phyloP scores from a whole-genome alignment of 208 protist species.

The Kentomonas sorsogonicus region DNA sequence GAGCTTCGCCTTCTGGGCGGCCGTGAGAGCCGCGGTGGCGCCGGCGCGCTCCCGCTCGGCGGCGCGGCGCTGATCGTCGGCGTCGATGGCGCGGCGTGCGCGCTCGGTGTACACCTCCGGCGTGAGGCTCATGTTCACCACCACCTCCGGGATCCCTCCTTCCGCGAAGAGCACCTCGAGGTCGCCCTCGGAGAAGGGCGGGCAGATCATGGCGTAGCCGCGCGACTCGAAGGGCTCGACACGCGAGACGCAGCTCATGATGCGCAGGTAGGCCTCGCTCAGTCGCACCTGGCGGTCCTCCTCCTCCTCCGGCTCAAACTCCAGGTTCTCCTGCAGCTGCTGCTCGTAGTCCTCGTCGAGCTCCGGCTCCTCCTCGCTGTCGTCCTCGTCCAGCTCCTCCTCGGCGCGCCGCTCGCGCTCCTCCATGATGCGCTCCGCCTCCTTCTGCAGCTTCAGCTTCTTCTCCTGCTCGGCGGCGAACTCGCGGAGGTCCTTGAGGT shows the following conservation, averaged over 20 bases:
- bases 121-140: constrained; percentile 56
- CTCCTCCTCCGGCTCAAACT: constrained; percentile 85
- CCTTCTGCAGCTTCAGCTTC: constrained; percentile 36
- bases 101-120: constrained; percentile 42
- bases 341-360: constrained; percentile 69
- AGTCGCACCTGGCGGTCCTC: constrained; percentile 75
- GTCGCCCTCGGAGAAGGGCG: constrained; percentile 68
- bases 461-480: constrained; percentile 52
- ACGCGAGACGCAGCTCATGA: constrained; percentile 74
- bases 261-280: constrained; percentile 74
- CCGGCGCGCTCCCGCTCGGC: not conserved
- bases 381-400: constrained; percentile 33
- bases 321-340: constrained; percentile 49
- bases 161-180: constrained; percentile 66
- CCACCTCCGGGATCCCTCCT: constrained; percentile 66
- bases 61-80: constrained; percentile 2
- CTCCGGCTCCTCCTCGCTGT: constrained; percentile 49
- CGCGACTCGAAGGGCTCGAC: constrained; percentile 83
- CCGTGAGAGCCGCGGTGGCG: not conserved
- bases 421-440: constrained; percentile 53
- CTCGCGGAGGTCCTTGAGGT: constrained; percentile 54
- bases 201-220: constrained; percentile 85
- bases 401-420: constrained; percentile 40
- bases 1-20: not conserved
- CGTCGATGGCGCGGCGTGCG: constrained; percentile 13